Conservation (phyloP, 257 asterid genomes). For the Henckelia pumila region DNA sequence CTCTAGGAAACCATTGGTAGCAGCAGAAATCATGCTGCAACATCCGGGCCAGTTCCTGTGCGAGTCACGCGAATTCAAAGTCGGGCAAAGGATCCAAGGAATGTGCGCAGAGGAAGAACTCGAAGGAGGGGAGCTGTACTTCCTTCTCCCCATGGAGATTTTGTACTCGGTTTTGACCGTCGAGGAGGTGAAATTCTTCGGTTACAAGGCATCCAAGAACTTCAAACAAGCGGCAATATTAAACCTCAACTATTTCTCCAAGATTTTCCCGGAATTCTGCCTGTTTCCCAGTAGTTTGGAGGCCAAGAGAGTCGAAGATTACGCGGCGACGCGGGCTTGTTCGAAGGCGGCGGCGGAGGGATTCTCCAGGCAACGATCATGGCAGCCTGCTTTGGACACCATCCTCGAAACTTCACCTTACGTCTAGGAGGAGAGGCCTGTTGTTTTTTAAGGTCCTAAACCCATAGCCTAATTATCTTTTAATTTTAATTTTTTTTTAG, state of each 20-base stretch:
- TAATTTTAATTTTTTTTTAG: too few relatives aligned
- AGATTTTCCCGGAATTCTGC: slow-evolving; percentile 55
- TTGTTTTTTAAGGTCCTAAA: not conserved
- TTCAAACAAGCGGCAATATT: slow-evolving; percentile 35
- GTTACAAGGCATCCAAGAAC: slow-evolving; percentile 36
- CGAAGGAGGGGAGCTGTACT: slow-evolving; percentile 43
- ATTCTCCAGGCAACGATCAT: slow-evolving; percentile 57
- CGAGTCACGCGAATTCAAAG: slow-evolving; percentile 38
- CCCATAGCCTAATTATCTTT: too few relatives aligned
- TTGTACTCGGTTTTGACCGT: slow-evolving; percentile 61
- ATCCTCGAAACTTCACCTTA: slow-evolving; percentile 57
- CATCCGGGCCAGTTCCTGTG: slow-evolving; percentile 63
- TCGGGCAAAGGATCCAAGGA: slow-evolving; percentile 56
- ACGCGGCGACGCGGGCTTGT: slow-evolving; percentile 8
- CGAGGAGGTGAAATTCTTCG: slow-evolving; percentile 46
- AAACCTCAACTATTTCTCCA: slow-evolving; percentile 35
- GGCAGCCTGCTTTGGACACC: slow-evolving; percentile 77
- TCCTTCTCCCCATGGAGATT: slow-evolving; percentile 69
- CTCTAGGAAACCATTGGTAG: slow-evolving; percentile 37
- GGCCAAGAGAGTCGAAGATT: slow-evolving; percentile 17
- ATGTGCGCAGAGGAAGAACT: slow-evolving; percentile 57
- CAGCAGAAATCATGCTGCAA: slow-evolving; percentile 61
- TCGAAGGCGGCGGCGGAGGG: slow-evolving; percentile 21
- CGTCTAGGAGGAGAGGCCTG: slow-evolving; percentile 7
- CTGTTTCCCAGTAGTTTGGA: slow-evolving; percentile 38